These are phyloP conservation scores for Creolimax fragrantissima DNA, from an alignment of 78 protist species.

Conservation along the genomic window DNA sequence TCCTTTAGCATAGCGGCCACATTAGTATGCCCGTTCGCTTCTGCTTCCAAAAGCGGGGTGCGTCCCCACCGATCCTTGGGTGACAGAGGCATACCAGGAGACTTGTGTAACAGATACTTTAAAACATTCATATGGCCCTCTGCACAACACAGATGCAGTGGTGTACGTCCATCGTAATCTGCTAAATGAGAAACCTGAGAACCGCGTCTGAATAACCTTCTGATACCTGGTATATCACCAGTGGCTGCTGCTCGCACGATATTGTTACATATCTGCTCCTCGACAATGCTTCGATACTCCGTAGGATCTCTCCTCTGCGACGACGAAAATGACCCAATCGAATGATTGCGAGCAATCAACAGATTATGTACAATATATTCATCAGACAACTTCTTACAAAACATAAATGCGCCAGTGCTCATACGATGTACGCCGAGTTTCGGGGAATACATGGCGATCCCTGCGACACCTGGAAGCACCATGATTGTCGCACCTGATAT, in stretches of 20 bases:
- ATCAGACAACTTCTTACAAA: background rate
- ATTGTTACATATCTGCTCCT: background rate
- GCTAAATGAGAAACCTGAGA: background rate
- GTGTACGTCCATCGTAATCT: background rate
- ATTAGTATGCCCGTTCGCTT: background rate
- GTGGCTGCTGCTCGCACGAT: background rate
- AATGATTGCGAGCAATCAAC: too few relatives aligned
- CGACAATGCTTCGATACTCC: background rate
- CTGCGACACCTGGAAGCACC: background rate
- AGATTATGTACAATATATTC: background rate
- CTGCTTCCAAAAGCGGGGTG: slow-evolving; percentile 58
- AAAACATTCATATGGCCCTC: slow-evolving; percentile 48
- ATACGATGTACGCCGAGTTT: background rate
- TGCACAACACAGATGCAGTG: slow-evolving; percentile 54
- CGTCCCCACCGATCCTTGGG: slow-evolving; percentile 44
- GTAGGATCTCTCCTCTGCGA: background rate
- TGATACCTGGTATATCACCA: background rate
- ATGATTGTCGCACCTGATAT: background rate
- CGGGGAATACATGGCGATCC: background rate
- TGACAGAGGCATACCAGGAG: background rate
- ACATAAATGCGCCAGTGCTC: background rate
- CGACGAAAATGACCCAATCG: too few relatives aligned
- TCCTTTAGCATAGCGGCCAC: background rate
- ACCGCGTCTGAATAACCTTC: background rate
- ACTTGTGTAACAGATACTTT: background rate